Base-by-base conservation (phyloP, 768 basidiomycete genomes). In the Amylocystis lapponica region DNA sequence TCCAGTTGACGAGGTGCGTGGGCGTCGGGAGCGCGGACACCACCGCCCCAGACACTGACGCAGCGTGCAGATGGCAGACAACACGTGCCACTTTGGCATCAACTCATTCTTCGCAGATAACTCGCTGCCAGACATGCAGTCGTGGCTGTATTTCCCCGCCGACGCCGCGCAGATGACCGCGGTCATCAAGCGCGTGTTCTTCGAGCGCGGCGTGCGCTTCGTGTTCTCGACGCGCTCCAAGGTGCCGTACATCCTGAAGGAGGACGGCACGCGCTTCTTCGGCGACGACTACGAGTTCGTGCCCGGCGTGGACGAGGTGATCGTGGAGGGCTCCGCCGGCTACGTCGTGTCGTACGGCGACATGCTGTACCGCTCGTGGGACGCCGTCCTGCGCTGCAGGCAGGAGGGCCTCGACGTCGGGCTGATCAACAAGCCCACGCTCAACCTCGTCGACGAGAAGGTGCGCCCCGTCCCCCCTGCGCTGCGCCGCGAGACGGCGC, bases 101-200 rank as follows among this genome's bases (percentile, higher is more conserved):
- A 93, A 92, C 74, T 81, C 79, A 45, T 74, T 93, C 69, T 92
- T 89, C 56, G 86, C 84, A 1, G 90, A 93, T 65, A 91, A 92
- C 58, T 87, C 87, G 22, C 82, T 92, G 39, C 72, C 78, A 5
- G 90, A 93, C 58, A 76, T 79, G 8, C 76, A 86, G 36, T 83
- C 87, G 7, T 80, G 70, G 68, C 69, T 93, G 23, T 93, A 92
- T 68, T 92, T 92, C 82, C 87, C 90, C 17, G 90, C 87, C 4
- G 89, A 93, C 55, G 66, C 83, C 4, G 62, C 76, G 29, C 88
- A 92, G 61, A 92, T 92, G 88, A 59, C 74, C 36, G 84, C 85
- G 25, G 65, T 90, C 56, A 70, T 93, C 54, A 65, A 83, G 51
- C 72, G 72, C 16, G 85, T 91, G 22, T 90, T 93, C 72, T 91